Evolutionary conservation across 192 early-diverging fungal species (phyloP), one percentile per base, ranked within the genome.

Genomic region (Backusella sp.): DNA sequence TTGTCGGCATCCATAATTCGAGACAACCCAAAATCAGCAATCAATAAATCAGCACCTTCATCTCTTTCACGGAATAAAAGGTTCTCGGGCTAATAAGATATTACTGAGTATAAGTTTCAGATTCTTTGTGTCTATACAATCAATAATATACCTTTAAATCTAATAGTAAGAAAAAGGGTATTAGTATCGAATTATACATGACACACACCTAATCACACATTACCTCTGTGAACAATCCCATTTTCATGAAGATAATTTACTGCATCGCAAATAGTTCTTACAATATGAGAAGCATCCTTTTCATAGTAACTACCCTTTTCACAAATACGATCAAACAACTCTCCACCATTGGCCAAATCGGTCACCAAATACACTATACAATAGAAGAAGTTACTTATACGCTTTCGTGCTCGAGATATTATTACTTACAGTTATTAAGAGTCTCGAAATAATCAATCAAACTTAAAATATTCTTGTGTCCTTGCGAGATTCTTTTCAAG

Each of bases 271-370:
- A 99, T 88, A 37, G 90, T 92, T 28, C 85, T 83, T 42, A 98
- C 87, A 65, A 98, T 89, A 49, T 89, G 69, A 8, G 93, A 92
- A 7, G 95, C 96, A 75, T 97, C 95, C 5, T 82, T 75, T 82
- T 99, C 98, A 73, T 84, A 87, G 56, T 94, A 93, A 70, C 72
- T 90, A 66, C 80, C 91, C 84, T 89, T 88, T 65, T 80, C 86
- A 77, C 81, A 89, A 68, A 99, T 94, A 52, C 93, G 86, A 75
- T 98, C 94, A 81, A 98, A 98, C 34, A 99, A 84, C 82, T 99
- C 98, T 35, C 97, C 97, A 36, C 98, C 98, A 4, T 86, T 87
- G 30, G 90, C 93, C 52, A 92, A 81, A 76, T 94, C 94, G 14
- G 89, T 93, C n/a, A 96, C 89, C 44, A 96, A 75, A 73, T 96